Conservation (phyloP, 2,329 filamentous ascomycete species). For the Hypomyces perniciosus region DNA sequence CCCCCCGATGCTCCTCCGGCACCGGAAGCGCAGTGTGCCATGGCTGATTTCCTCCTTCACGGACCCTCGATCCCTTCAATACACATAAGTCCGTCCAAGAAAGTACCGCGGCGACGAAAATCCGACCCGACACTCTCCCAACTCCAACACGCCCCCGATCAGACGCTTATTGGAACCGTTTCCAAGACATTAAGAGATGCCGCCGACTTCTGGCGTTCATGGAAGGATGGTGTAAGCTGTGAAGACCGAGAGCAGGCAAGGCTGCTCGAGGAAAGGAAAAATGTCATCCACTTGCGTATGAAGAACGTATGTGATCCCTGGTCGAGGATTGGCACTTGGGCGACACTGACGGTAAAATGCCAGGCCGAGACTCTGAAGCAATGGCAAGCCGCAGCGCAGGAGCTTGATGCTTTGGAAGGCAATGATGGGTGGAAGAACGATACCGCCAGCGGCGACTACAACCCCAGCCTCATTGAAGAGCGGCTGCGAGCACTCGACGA, state of each 20-base stretch:
- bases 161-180: constrained; percentile 19
- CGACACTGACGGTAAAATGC: neutral
- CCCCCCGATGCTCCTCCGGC: constrained; percentile 3
- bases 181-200: constrained; percentile 33
- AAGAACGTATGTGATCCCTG: constrained; percentile 47
- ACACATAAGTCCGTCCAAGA: constrained; percentile 17
- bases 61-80: constrained; percentile 17
- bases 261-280: constrained; percentile 51
- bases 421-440: constrained; percentile 78
- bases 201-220: constrained; percentile 38
- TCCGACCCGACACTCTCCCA: constrained; percentile 4
- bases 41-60: constrained; percentile 25
- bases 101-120: constrained; percentile 18
- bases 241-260: constrained; percentile 43
- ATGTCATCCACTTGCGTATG: constrained; percentile 58
- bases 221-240: constrained; percentile 47
- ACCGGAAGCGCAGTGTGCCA: constrained; percentile 10
- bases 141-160: neutral
- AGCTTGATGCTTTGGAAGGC: constrained; percentile 73
- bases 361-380: constrained; percentile 63
- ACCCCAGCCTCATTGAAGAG: constrained; percentile 60
- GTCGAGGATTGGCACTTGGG: neutral
- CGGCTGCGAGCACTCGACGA: constrained; percentile 70
- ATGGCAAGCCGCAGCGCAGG: constrained; percentile 69
- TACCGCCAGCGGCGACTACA: constrained; percentile 57